Evolutionary conservation across 2,329 filamentous ascomycete species (phyloP).

Genomic region (Fusarium multiceps): DNA sequence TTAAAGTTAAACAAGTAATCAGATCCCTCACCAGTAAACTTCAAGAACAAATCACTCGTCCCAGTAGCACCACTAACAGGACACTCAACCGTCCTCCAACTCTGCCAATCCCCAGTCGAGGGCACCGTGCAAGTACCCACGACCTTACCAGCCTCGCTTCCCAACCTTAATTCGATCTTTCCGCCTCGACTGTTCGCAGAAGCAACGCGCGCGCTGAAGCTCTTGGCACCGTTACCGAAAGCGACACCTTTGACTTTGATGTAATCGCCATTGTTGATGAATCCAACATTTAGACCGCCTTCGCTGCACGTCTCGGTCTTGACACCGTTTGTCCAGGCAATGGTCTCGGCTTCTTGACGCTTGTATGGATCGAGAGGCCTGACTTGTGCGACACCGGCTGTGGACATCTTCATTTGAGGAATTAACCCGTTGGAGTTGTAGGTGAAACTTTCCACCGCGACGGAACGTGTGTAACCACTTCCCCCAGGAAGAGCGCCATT

Average conservation of each 20-base stretch:
- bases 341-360: slow-evolving; percentile 9
- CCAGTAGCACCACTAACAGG: slow-evolving; percentile 8
- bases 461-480: background rate
- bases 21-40: background rate
- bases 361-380: slow-evolving; percentile 1
- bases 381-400: background rate
- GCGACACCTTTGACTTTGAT: slow-evolving; percentile 15
- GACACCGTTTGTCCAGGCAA: slow-evolving; percentile 10
- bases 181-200: background rate
- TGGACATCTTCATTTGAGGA: background rate
- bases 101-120: slow-evolving; percentile 7
- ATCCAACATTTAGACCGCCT: background rate
- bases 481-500: slow-evolving; percentile 11
- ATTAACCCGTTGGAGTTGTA: slow-evolving; percentile 6
- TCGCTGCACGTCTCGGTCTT: slow-evolving; percentile 16
- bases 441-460: slow-evolving; percentile 12
- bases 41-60: background rate
- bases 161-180: slow-evolving; percentile 4
- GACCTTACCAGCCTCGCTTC: background rate
- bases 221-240: background rate
- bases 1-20: slow-evolving; percentile 11
- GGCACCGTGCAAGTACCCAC: slow-evolving; percentile 18
- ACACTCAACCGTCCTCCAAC: background rate
- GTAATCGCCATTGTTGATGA: slow-evolving; percentile 10
- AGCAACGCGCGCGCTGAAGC: slow-evolving; percentile 4